phyloP scores from a whole-genome alignment of 306 rosid species.

The Ceratonia siliqua region DNA sequence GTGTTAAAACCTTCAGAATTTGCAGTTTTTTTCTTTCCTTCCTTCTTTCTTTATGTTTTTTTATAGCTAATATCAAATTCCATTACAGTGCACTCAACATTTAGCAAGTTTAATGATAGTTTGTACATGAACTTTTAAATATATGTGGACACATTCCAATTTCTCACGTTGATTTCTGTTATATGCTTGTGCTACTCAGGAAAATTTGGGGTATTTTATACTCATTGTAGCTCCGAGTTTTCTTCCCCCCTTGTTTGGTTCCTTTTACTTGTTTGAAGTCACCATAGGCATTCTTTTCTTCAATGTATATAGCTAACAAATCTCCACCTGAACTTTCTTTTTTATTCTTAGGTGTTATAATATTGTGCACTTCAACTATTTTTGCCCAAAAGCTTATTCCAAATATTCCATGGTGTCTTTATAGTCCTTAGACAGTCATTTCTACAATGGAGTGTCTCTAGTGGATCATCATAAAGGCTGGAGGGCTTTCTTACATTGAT shows the following conservation, averaged over 20 bases:
- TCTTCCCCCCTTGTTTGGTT: not conserved
- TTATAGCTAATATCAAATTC: not conserved
- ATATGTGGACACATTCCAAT: not conserved
- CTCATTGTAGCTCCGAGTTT: too few relatives aligned
- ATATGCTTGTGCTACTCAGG: not conserved
- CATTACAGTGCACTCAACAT: not conserved
- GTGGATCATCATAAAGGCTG: too few relatives aligned
- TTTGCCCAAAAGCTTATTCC: too few relatives aligned
- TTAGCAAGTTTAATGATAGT: not conserved
- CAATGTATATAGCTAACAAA: not conserved
- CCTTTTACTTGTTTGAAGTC: not conserved
- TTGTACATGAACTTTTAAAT: not conserved
- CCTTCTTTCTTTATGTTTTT: not conserved
- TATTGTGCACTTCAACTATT: too few relatives aligned
- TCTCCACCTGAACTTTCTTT: too few relatives aligned
- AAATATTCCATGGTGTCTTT: too few relatives aligned
- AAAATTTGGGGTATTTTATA: too few relatives aligned
- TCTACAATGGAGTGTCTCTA: too few relatives aligned
- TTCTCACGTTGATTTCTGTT: not conserved
- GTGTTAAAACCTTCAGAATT: slow-evolving; percentile 18
- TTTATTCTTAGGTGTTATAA: too few relatives aligned
- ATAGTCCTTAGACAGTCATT: too few relatives aligned
- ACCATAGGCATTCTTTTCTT: not conserved
- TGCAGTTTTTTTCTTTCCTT: slow-evolving; percentile 8
- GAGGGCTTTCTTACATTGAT: too few relatives aligned